phyloP scores from a whole-genome alignment of 192 early-diverging fungal species.

The Rhizophagus clarus region DNA sequence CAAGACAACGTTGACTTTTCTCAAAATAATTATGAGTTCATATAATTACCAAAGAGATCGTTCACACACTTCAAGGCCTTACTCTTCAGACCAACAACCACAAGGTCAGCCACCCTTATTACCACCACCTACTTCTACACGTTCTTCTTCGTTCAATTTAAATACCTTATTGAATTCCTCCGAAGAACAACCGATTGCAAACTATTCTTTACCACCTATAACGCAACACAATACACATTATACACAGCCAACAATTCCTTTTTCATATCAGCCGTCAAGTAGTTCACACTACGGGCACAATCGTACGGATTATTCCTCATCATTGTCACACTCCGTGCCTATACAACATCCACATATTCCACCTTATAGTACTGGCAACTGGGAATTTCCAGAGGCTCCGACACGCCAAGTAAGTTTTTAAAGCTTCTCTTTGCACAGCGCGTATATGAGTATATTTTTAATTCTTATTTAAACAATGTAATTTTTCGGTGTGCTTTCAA shows the following conservation, averaged over 20 bases:
- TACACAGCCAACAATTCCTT: neutral
- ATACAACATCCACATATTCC: neutral
- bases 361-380: neutral
- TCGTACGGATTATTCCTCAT: conserved; percentile 10
- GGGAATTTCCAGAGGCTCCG: conserved; percentile 5
- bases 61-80: neutral
- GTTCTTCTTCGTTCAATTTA: conserved; percentile 1
- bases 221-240: neutral
- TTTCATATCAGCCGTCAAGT: conserved; percentile 3
- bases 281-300: conserved; percentile 14
- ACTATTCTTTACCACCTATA: conserved; percentile 2
- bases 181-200: conserved; percentile 5
- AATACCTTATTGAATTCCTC: conserved; percentile 28
- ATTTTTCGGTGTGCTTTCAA: no score
- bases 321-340: neutral
- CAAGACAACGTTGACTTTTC: neutral
- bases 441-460: no score
- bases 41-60: conserved; percentile 27
- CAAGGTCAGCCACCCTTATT: conserved; percentile 12
- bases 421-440: neutral
- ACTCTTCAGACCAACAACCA: conserved; percentile 21
- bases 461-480: neutral
- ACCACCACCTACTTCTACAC: conserved; percentile 17
- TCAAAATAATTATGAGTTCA: conserved; percentile 16
- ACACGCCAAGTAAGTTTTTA: neutral